Conservation (phyloP, 495 filamentous ascomycete species). For the Aspergillus nanangensis region DNA sequence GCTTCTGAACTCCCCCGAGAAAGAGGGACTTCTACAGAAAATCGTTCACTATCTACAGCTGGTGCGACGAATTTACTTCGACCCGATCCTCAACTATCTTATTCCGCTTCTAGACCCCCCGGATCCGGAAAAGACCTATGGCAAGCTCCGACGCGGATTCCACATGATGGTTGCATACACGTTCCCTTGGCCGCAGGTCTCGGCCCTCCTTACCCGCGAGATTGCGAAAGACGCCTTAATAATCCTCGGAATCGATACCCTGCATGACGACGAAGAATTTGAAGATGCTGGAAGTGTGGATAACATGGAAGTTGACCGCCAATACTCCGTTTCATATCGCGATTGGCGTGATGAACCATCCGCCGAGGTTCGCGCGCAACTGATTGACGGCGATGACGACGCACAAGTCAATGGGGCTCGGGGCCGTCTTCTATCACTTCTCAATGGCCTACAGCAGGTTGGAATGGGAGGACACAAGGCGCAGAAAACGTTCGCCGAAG, state of each 20-base stretch:
- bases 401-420: conserved; percentile 36
- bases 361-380: conserved; percentile 19
- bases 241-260: conserved; percentile 52
- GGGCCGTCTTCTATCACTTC: conserved; percentile 49
- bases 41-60: conserved; percentile 39
- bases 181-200: conserved; percentile 46
- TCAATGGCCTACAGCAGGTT: conserved; percentile 61
- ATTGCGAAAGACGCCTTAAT: conserved; percentile 47
- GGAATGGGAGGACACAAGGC: conserved; percentile 72
- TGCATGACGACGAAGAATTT: conserved; percentile 15
- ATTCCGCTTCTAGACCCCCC: conserved; percentile 23
- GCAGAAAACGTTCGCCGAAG: conserved; percentile 69
- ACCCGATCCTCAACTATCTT: conserved; percentile 39
- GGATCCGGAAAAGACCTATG: conserved; percentile 32
- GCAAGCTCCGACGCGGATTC: conserved; percentile 54
- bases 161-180: conserved; percentile 65
- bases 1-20: conserved; percentile 22
- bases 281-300: conserved; percentile 18
- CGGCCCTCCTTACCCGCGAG: conserved; percentile 47
- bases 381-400: conserved; percentile 37
- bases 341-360: conserved; percentile 31
- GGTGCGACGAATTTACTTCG: conserved; percentile 42
- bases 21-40: conserved; percentile 29
- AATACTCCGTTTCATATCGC: conserved; percentile 35
- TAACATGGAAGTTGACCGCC: conserved; percentile 34